Conservation (phyloP, 2,329 filamentous ascomycete genomes). For the Davidsoniella eucalypti region DNA sequence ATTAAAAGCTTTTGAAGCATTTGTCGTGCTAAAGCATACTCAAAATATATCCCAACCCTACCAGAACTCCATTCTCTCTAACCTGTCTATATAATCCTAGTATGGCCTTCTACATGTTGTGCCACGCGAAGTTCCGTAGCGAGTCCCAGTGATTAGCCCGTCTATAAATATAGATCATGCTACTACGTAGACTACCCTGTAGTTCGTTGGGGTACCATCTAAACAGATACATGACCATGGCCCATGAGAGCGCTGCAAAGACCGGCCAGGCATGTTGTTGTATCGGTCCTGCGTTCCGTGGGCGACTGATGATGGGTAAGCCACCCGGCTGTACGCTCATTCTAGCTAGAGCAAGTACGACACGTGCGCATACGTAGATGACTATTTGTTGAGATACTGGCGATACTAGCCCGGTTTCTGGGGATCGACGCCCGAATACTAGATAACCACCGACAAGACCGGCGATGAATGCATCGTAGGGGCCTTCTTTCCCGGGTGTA, state of each 20-base stretch:
- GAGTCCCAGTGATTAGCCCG: slow-evolving; percentile 85
- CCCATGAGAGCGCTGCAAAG: slow-evolving; percentile 86
- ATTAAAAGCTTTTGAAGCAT: too few species aligned
- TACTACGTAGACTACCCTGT: slow-evolving; percentile 78
- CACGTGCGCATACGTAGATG: slow-evolving; percentile 91
- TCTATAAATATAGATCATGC: slow-evolving; percentile 93
- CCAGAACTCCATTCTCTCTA: too few species aligned
- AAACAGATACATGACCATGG: slow-evolving; percentile 88
- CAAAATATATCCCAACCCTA: too few species aligned
- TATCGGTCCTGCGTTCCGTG: slow-evolving; percentile 28
- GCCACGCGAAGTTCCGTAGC: slow-evolving; percentile 66
- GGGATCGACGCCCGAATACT: slow-evolving; percentile 60
- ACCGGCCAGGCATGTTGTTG: slow-evolving; percentile 71
- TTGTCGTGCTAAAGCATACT: too few species aligned
- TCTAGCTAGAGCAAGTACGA: slow-evolving; percentile 69
- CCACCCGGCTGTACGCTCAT: slow-evolving; percentile 56
- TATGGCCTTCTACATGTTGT: slow-evolving; percentile 44
- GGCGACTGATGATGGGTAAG: slow-evolving; percentile 29
- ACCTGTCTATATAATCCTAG: too few species aligned
- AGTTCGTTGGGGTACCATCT: slow-evolving; percentile 80
- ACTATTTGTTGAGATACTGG: slow-evolving; percentile 93
- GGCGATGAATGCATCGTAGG: slow-evolving; percentile 71
- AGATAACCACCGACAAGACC: slow-evolving; percentile 82
- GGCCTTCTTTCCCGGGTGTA: slow-evolving; percentile 46
- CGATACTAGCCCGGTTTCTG: slow-evolving; percentile 50